Percentiles rank a stretch among this genome's conserved stretches.
phyloP scores from a whole-genome alignment of 139 green algal genomes.

The Pleodorina starrii region DNA sequence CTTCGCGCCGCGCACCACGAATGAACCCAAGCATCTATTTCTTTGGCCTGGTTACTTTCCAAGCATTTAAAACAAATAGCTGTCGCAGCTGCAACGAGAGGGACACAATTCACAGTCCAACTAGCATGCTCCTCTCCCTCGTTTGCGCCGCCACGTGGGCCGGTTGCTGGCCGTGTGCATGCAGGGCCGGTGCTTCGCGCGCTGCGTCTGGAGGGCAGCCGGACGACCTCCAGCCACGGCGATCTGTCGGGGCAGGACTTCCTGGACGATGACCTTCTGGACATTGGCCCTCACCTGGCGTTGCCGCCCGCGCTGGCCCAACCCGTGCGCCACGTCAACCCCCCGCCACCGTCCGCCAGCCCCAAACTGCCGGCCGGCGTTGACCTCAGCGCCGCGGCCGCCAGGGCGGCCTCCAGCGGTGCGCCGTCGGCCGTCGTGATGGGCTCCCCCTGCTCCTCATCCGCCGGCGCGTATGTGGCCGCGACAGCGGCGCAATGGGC shows the following conservation, averaged over 20 bases:
- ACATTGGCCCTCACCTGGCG: not conserved
- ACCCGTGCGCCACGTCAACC: not conserved
- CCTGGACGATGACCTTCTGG: conserved; percentile 1
- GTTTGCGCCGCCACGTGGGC: too few species aligned
- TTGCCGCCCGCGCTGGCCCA: not conserved
- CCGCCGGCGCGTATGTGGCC: not conserved
- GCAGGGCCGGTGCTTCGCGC: not conserved
- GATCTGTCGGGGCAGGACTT: not conserved
- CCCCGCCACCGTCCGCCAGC: not conserved
- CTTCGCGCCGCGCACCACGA: too few species aligned
- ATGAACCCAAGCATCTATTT: too few species aligned
- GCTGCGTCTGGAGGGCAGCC: not conserved
- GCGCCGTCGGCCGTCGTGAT: not conserved
- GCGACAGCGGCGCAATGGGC: too few species aligned
- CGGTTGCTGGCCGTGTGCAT: too few species aligned
- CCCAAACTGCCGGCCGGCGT: not conserved
- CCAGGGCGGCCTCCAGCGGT: not conserved
- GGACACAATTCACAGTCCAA: too few species aligned
- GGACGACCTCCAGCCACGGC: not conserved
- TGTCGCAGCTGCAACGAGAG: too few species aligned
- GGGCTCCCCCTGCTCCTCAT: not conserved
- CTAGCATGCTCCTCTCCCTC: too few species aligned
- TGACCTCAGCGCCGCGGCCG: not conserved
- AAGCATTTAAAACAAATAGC: too few species aligned
- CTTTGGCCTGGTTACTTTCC: too few species aligned